A percentile compares a stretch with the other conserved stretches of the same genome.
Evolutionary conservation across 306 rosid species (phyloP).

Genomic region (Lathyrus aphaca): DNA sequence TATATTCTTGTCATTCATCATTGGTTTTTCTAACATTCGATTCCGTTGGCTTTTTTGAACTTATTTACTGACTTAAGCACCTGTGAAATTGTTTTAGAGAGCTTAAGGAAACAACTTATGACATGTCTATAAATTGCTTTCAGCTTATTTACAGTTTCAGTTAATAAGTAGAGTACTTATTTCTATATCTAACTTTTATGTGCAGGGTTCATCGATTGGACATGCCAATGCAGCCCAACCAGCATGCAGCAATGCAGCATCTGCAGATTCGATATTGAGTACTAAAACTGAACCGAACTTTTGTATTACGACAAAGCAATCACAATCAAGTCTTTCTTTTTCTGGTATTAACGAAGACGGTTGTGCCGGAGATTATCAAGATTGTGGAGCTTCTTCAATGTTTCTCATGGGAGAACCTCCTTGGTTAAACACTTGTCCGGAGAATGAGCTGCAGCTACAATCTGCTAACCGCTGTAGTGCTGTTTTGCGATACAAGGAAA

Average conservation of each 20-base stretch:
- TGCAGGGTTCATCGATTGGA: constrained; percentile 67
- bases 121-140: background rate
- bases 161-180: constrained; percentile 15
- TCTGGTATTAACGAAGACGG: constrained; percentile 77
- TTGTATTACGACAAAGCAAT: constrained; percentile 60
- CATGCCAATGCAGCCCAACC: constrained; percentile 59
- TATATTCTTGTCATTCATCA: constrained; percentile 34
- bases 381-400: constrained; percentile 89
- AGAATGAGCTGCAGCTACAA: constrained; percentile 63
- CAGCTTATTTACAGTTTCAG: background rate
- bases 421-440: constrained; percentile 74
- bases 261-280: constrained; percentile 80
- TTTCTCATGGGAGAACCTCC: constrained; percentile 95
- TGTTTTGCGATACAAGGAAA: constrained; percentile 97
- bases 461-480: constrained; percentile 84
- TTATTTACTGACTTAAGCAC: background rate
- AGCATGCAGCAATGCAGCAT: constrained; percentile 80
- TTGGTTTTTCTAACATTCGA: constrained; percentile 28
- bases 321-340: constrained; percentile 73
- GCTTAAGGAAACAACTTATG: background rate
- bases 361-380: constrained; percentile 78
- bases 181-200: constrained; percentile 23
- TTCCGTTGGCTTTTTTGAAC: background rate
- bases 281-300: constrained; percentile 76
- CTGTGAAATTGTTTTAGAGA: background rate